Base-by-base conservation (phyloP, 2,329 filamentous ascomycete genomes). In the Alternaria angustiovoidea region DNA sequence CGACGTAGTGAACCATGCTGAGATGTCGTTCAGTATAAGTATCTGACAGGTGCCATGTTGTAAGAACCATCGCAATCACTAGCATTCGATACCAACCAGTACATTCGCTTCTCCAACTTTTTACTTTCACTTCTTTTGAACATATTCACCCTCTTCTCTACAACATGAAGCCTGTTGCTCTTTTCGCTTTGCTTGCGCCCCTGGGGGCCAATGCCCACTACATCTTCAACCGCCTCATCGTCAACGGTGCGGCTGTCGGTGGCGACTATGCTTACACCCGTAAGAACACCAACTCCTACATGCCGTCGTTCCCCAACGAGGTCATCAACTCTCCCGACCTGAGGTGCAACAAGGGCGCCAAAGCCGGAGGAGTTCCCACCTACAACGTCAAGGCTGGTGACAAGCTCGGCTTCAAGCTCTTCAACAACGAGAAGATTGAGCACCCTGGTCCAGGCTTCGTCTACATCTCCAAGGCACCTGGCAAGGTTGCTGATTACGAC, bases 401-500 rank as follows among this genome's bases (percentile, higher is more conserved):
- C 73, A 80, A 83, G 72, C 70, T 86, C 72, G 76, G 81, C 68
- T 75, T 85, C 79, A 78, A 85, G 80, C 66, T 86, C 66, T 77
- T 83, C 78, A 75, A 84, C 79, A 80, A 81, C 70, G 79, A 83
- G 65, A 70, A 82, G 70, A 81, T 86, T 69, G 78, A 76, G 61
- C 75, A 78, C 41, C 76, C 76, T 12, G 75, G 76, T 24, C 75
- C 75, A n/a, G 70, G 75, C 18, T 76, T 78, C 51, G 75, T 78
- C 20, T 78, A 78, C 68, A 69, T 78, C 59, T 72, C 69, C 61
- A 77, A 82, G 75, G 87, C 84, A 58, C 82, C 90, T 63, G 86
- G 89, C 77, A 89, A 88, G 75, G 84, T 91, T 61, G 86, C 89
- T 71, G 84, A 83, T 36, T 89, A 90, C 70, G 90, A 93, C 78